phyloP scores from a whole-genome alignment of 306 rosid species.

The Dalbergia cultrata region DNA sequence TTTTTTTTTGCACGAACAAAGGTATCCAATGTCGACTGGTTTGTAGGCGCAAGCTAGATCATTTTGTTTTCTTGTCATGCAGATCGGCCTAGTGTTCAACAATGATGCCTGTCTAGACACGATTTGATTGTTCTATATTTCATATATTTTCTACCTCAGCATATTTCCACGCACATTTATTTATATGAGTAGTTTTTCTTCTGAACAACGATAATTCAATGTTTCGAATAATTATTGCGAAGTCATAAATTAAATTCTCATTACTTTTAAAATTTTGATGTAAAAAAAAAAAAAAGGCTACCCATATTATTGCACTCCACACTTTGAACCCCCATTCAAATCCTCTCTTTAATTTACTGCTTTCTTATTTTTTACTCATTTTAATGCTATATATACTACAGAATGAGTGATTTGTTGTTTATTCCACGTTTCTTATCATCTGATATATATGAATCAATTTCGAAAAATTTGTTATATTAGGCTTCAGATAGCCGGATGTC shows the following conservation, averaged over 20 bases:
- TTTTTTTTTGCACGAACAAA: too few species aligned
- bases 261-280: too few species aligned
- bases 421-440: constrained; percentile 8
- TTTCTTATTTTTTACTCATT: not conserved
- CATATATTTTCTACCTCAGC: not conserved
- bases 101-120: constrained; percentile 1
- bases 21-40: too few species aligned
- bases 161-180: not conserved
- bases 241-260: too few species aligned
- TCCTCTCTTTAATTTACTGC: not conserved
- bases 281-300: too few species aligned
- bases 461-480: not conserved
- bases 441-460: not conserved
- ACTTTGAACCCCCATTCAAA: not conserved
- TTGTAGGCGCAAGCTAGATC: too few species aligned
- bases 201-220: too few species aligned
- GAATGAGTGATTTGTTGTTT: not conserved
- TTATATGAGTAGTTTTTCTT: not conserved
- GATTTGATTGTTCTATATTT: not conserved
- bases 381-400: not conserved
- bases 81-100: constrained; percentile 26
- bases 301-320: not conserved
- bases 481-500: not conserved
- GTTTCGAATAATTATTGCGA: too few species aligned
- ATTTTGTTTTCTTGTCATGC: constrained; percentile 23